Evolutionary conservation across 1,284 basidiomycete species (phyloP), one percentile per base, ranked within the genome.

Genomic region (Trichosporon asahii): DNA sequence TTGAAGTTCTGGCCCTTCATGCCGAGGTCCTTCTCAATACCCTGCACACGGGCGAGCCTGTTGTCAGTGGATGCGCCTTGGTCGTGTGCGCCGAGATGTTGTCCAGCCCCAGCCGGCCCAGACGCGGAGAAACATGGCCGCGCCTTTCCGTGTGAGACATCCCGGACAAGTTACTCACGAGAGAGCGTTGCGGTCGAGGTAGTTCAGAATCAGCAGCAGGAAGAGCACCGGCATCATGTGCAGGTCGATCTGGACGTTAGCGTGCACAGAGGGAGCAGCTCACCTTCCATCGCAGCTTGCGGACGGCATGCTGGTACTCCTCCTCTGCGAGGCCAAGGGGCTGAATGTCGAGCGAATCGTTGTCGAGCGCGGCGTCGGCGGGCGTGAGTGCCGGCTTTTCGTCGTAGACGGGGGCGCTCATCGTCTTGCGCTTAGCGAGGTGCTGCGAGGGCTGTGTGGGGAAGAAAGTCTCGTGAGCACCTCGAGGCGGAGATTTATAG

Each of bases 111-210:
- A 21, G 18, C 12, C n/a, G 46, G 11, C 7, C 9, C 14, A 53
- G 49, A 25, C 49, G 21, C 49, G 49, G 49, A 25, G 49, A 11
- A 53, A 18, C 18, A 53, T n/a, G 49, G 49, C 49, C 49, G 49
- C 23, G 15, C 49, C 23, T 23, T 23, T 23, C 21, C 11, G 49
- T 21, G 6, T 33, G 23, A 66, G 37, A n/a, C 55, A 21, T 57
- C 3, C 11, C 31, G 31, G 31, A 33, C n/a, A 31, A 31, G 9
- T n/a, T 23, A 68, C 70, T 68, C 23, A 68, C 67, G 77, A 73
- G 11, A 81, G 76, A n/a, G 76, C 77, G 64, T 81, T 80, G 64
- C 81, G 74, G 72, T 80, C 78, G 23, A 82, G 74, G 66, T 81
- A 82, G 70, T 81, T 81, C 27, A 81, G 73, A 53, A 81, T 70